Evolutionary conservation across 257 asterid species (phyloP).

Genomic region (Leptodermis oblonga): DNA sequence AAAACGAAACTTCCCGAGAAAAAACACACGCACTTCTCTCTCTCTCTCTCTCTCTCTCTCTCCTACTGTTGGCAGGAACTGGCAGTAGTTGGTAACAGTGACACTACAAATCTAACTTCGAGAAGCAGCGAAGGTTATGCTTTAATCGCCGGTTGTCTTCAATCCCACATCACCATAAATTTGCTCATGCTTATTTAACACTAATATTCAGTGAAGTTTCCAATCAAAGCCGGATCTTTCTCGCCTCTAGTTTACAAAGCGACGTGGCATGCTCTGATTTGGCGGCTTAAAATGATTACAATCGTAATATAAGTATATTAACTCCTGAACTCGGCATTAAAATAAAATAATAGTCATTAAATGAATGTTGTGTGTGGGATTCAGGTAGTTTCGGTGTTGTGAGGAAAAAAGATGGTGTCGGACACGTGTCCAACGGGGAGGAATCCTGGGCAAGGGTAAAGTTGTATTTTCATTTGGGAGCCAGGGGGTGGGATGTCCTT

Average conservation of each 20-base stretch:
- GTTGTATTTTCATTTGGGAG: background rate
- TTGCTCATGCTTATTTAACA: background rate
- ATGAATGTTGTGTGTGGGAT: background rate
- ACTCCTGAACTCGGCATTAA: background rate
- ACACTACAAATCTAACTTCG: background rate
- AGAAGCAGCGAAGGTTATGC: background rate
- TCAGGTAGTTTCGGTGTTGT: background rate
- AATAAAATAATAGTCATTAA: background rate
- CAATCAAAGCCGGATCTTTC: background rate
- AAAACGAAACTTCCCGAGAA: background rate
- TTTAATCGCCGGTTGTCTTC: background rate
- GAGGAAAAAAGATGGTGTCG: constrained; percentile 4
- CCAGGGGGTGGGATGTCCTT: background rate
- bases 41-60: background rate
- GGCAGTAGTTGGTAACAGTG: background rate
- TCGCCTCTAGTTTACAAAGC: background rate
- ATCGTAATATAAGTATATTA: too few species aligned
- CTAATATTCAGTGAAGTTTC: background rate
- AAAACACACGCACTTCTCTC: too few species aligned
- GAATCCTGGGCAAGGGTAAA: background rate
- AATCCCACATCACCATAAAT: background rate
- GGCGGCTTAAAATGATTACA: background rate
- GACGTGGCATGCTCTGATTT: background rate
- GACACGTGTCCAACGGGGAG: background rate
- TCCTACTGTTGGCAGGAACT: background rate